These are phyloP conservation scores for Austroboletus rostrupii DNA, from an alignment of 1,284 basidiomycete genomes.

Conservation along the genomic window DNA sequence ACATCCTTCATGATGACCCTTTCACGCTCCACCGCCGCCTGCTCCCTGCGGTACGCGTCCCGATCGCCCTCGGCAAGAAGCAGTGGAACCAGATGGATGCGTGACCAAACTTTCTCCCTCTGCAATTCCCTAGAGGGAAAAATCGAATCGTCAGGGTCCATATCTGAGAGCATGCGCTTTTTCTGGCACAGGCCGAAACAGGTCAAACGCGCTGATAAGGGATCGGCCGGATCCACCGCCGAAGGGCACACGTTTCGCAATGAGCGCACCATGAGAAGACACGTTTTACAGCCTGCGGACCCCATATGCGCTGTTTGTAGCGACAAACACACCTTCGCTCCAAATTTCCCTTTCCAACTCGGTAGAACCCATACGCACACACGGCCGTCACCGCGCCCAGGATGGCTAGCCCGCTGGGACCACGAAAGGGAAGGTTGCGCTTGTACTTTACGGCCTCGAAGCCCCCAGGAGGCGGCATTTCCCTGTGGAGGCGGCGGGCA, in stretches of 20 bases:
- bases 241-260: conserved; percentile 28
- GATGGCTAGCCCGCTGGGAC: conserved; percentile 84
- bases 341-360: conserved; percentile 83
- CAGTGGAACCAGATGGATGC: conserved; percentile 92
- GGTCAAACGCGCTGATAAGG: conserved; percentile 39
- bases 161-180: conserved; percentile 39
- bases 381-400: conserved; percentile 83
- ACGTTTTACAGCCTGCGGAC: conserved; percentile 67
- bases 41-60: conserved; percentile 79
- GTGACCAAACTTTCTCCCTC: conserved; percentile 93
- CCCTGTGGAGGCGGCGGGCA: conserved; percentile 49
- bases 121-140: conserved; percentile 75
- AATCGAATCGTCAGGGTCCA: conserved; percentile 27
- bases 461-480: conserved; percentile 92
- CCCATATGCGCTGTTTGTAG: conserved; percentile 26
- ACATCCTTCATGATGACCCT: conserved; percentile 96
- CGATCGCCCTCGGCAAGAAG: conserved; percentile 92
- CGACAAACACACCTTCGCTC: conserved; percentile 79
- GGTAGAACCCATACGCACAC: conserved; percentile 92
- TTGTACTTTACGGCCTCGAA: conserved; percentile 95
- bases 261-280: conserved; percentile 36
- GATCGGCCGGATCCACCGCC: conserved; percentile 62
- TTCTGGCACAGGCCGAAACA: conserved; percentile 37
- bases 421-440: conserved; percentile 90
- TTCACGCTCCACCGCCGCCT: conserved; percentile 80